Percentiles rank a stretch among this genome's conserved stretches.
Evolutionary conservation across 768 basidiomycete species (phyloP).

Genomic region (Termitomyces sp.): DNA sequence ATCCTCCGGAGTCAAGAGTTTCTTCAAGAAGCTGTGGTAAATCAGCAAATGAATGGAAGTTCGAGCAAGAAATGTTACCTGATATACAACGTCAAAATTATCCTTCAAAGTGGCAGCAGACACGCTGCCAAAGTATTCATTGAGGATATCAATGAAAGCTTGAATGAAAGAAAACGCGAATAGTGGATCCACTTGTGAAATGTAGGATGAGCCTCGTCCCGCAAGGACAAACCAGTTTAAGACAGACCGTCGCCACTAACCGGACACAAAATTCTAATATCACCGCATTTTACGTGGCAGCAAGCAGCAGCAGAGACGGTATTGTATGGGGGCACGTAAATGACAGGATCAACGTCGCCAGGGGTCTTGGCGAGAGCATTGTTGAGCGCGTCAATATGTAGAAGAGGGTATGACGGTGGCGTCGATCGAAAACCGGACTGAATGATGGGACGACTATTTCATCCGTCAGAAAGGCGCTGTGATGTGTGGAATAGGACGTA

Average conservation of each 20-base stretch:
- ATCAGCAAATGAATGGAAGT: constrained; percentile 10
- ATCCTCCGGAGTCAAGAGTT: constrained; percentile 89
- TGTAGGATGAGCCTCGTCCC: constrained; percentile 3
- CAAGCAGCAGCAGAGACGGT: constrained; percentile 63
- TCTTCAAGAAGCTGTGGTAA: constrained; percentile 79
- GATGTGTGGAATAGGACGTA: constrained; percentile 31
- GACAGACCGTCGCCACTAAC: constrained; percentile 79
- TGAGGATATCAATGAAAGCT: constrained; percentile 78
- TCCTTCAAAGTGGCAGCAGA: constrained; percentile 79
- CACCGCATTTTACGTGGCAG: constrained; percentile 78
- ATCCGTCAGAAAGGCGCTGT: constrained; percentile 19
- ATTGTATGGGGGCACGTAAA: constrained; percentile 57
- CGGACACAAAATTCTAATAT: constrained; percentile 75
- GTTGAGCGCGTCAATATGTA: constrained; percentile 86
- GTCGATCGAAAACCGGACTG: constrained; percentile 86
- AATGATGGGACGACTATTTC: constrained; percentile 68
- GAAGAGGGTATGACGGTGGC: constrained; percentile 71
- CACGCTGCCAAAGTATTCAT: constrained; percentile 86
- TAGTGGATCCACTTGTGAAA: constrained; percentile 72
- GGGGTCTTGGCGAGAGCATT: constrained; percentile 59
- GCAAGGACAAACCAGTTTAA: constrained; percentile 4
- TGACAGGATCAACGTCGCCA: constrained; percentile 65
- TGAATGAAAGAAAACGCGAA: constrained; percentile 88
- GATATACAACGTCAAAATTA: constrained; percentile 94
- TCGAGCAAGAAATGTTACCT: constrained; percentile 41